phyloP scores from a whole-genome alignment of 257 asterid species.

The Salvia hispanica region DNA sequence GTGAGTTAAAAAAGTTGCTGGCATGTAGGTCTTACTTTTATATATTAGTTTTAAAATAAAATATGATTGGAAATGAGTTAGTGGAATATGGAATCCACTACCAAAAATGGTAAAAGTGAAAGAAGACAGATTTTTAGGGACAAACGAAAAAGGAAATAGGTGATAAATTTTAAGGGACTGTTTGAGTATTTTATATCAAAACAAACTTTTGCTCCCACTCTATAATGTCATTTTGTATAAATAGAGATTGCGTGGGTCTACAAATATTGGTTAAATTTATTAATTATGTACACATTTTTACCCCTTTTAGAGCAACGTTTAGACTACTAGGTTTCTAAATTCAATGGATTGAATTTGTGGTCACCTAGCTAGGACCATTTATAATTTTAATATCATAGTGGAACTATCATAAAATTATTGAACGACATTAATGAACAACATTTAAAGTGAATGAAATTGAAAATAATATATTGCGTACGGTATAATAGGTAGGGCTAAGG shows the following conservation, averaged over 20 bases:
- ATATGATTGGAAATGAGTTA: no score
- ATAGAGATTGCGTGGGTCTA: not conserved
- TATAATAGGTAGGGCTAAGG: no score
- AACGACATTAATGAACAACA: no score
- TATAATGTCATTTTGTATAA: not conserved
- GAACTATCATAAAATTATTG: not conserved
- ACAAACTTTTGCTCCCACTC: not conserved
- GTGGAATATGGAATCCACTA: no score
- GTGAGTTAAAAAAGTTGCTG: no score
- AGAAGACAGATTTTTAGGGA: no score
- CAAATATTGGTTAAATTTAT: not conserved
- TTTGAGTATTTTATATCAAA: not conserved
- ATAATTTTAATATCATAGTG: not conserved
- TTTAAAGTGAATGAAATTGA: not conserved
- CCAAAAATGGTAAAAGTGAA: no score
- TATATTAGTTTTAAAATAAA: no score
- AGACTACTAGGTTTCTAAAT: not conserved
- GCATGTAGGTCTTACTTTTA: no score
- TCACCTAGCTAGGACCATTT: not conserved
- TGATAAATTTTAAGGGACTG: no score
- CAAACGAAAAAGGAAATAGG: no score
- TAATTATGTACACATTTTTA: not conserved
- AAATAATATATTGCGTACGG: not conserved
- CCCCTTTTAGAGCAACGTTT: not conserved
- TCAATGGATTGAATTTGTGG: not conserved